Base-by-base conservation (phyloP, 1,139 yeast species). In the Saccharomyces pastorianus region DNA sequence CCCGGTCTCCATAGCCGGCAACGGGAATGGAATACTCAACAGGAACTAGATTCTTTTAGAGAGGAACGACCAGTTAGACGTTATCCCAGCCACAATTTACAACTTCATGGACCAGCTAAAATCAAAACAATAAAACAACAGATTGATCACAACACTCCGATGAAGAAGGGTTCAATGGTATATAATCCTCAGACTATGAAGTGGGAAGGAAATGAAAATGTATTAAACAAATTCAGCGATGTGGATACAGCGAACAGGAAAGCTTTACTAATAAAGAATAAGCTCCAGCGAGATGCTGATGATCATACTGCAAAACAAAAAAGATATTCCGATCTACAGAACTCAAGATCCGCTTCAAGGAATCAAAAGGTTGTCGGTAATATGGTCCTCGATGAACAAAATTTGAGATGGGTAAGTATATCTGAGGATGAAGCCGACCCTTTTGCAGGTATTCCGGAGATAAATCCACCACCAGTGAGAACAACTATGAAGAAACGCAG, bases 151-250 rank as follows among this genome's bases (percentile, higher is more conserved):
- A 65, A 68, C 52, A 66, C 70, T 3, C 71, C 69, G 2, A 59
- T 66, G 27, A 64, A 63, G 48, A 63, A 64, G 46, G 76, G 76
- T 1, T 66, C 67, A 46, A 80, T 82, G 82, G 72, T 71, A 51
- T 82, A 75, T 60, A 81, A 82, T 60, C 76, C 81, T 1, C 68
- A 69, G n/a, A 71, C 73, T 47, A 73, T 73, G 65, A 72, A 71
- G 53, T 82, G 86, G 87, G 83, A 78, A 61, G 86, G 86, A 1
- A 81, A 82, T 61, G 84, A 81, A 52, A 76, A 76, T 46, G 82
- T 81, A 29, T 66, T 81, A 51, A 63, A 75, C 48, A 72, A 71
- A 55, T 80, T 80, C 64, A 77, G 76, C 48, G 61, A 64, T 23
- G 49, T 63, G n/a, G 67, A 62, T 31, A 52, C 61, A 6, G 55